Base-by-base conservation (phyloP, 2,329 filamentous ascomycete genomes). In the Aschersonia sp. region DNA sequence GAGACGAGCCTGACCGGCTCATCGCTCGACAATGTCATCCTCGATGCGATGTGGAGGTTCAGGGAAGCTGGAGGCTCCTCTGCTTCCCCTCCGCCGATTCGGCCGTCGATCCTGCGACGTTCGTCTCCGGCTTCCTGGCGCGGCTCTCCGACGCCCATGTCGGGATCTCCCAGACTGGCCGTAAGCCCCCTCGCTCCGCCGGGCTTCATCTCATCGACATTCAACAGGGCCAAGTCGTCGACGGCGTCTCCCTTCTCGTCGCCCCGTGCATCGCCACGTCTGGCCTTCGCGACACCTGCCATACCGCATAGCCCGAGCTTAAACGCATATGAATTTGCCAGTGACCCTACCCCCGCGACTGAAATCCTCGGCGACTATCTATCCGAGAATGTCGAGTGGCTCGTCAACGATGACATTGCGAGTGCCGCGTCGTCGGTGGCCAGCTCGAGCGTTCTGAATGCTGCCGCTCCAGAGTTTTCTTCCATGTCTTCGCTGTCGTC, bases 91-190 rank as follows among this genome's bases (percentile, higher is more conserved):
- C 87, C 88, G 49, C 84, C 88, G 12, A 82, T 88, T 61, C 84
- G 90, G 55, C 86, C 94, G 65, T 90, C 86, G 45, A 83, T 94
- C 58, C 82, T 97, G 57, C 87, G 92, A 55, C 82, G 89, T 50
- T 82, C 87, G 8, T 97, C 92, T 41, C 92, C 92, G 45, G 89
- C 92, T 45, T 88, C 90, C 44, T 97, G 92, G 90, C 87, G 90
- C 74, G 60, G 84, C 53, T 79, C 84, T 40, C 77, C 81, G 8
- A 95, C 90, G 35, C 88, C 90, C 45, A 66, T 88, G 32, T 84
- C 80, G 32, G 85, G 87, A 39, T 94, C 88, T 44, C 89, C 89
- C 53, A 81, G 87, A 47, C 76, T 87, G 48, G 82, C 80, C 37
- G 84, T 87, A 44, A 88, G 84, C 56, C 86, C 87, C n/a, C 78